Conservation (phyloP, 768 basidiomycete species). For the Auriscalpium vulgare region DNA sequence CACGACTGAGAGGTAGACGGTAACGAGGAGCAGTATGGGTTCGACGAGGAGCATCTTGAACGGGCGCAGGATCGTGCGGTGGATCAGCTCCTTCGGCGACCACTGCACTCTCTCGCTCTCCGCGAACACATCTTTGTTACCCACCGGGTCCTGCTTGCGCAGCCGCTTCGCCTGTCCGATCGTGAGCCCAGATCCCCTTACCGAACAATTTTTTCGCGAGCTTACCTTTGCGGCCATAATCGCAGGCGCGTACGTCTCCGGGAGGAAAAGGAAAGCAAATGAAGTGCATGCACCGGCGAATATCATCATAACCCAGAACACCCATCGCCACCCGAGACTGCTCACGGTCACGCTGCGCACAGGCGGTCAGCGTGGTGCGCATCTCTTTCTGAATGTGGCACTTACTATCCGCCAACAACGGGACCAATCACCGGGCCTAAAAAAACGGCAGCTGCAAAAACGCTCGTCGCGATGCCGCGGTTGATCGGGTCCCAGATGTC, state of each 20-base stretch:
- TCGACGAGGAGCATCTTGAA: conserved; percentile 27
- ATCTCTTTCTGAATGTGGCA: background rate
- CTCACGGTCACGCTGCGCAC: background rate
- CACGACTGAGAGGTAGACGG: conserved; percentile 9
- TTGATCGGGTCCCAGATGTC: conserved; percentile 19
- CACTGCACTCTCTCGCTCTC: background rate
- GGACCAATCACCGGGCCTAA: conserved; percentile 20
- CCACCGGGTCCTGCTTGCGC: background rate
- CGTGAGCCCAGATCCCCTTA: background rate
- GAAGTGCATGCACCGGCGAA: conserved; percentile 11
- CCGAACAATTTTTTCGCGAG: background rate
- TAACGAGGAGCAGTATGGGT: conserved; percentile 10
- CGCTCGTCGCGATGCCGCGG: conserved; percentile 16
- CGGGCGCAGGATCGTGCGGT: conserved; percentile 22
- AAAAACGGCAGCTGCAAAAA: conserved; percentile 15
- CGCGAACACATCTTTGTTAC: background rate
- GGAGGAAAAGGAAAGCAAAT: conserved; percentile 11
- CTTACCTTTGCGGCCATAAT: conserved; percentile 8
- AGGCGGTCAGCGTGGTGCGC: background rate
- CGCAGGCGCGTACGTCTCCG: conserved; percentile 16
- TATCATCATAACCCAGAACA: conserved; percentile 20
- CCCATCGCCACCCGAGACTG: conserved; percentile 17
- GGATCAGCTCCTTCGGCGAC: conserved; percentile 11
- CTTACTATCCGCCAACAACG: conserved; percentile 18
- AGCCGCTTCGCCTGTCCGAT: background rate